Evolutionary conservation across 2,329 filamentous ascomycete genomes (phyloP).

Genomic region (Aspergillus bombycis): DNA sequence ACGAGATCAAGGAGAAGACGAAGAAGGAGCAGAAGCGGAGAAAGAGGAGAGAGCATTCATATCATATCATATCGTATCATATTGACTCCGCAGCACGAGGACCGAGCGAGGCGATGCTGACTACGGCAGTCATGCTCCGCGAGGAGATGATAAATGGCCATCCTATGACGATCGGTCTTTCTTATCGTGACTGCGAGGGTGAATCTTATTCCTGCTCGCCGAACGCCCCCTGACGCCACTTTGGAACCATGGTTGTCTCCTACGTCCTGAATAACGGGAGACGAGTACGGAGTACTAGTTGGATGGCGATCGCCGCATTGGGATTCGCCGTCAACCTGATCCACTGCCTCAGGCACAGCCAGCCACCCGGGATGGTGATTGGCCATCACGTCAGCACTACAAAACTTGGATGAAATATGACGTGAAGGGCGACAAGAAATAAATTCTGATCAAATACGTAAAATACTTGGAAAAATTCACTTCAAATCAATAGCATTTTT

Average conservation of each 20-base stretch:
- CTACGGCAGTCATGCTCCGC: slow-evolving; percentile 15
- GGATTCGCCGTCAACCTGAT: not conserved
- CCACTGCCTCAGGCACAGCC: slow-evolving; percentile 6
- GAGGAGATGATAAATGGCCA: not conserved
- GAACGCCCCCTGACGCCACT: slow-evolving; percentile 2
- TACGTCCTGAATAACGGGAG: not conserved
- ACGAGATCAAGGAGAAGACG: not conserved
- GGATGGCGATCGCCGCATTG: slow-evolving; percentile 1
- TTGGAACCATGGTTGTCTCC: slow-evolving; percentile 1
- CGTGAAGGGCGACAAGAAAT: no score
- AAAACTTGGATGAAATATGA: no score
- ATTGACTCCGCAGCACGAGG: slow-evolving; percentile 11
- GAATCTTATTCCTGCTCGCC: slow-evolving; percentile 1
- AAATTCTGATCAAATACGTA: not conserved
- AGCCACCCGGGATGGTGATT: not conserved
- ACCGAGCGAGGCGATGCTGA: slow-evolving; percentile 21
- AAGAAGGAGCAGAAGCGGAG: not conserved
- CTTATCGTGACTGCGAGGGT: slow-evolving; percentile 6
- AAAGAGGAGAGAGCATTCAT: slow-evolving; percentile 1
- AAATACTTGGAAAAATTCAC: not conserved
- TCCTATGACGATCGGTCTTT: not conserved
- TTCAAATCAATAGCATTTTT: no score
- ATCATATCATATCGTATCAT: slow-evolving; percentile 9
- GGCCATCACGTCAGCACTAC: not conserved
- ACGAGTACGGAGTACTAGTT: not conserved